These are phyloP conservation scores for Phaeomoniella chlamydospora DNA, from an alignment of 2,329 filamentous ascomycete genomes.

Conservation along the genomic window DNA sequence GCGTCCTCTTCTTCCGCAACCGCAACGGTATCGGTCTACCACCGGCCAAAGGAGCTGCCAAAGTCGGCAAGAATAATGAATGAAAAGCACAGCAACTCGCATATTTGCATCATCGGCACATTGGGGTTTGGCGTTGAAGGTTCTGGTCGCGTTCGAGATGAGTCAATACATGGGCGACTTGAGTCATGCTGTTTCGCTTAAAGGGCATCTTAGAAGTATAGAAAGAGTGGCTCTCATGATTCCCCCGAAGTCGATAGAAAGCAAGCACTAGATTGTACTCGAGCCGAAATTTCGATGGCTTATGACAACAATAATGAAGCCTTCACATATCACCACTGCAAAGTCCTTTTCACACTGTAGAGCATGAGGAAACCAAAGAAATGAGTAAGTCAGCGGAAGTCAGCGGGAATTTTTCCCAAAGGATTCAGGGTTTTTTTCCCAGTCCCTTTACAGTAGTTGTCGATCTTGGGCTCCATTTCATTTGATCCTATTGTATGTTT, in stretches of 20 bases:
- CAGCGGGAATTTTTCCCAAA: too few relatives aligned
- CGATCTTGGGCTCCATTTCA: too few relatives aligned
- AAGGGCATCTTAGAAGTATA: neutral
- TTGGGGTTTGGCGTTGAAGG: neutral
- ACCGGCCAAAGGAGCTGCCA: conserved; percentile 27
- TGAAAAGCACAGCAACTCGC: conserved; percentile 9
- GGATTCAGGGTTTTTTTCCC: too few relatives aligned
- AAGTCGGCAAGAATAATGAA: neutral
- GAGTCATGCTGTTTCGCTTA: neutral
- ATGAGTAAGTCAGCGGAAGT: too few relatives aligned
- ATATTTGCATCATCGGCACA: neutral
- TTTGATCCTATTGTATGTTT: too few relatives aligned
- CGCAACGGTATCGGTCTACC: conserved; percentile 66
- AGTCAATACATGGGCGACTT: neutral
- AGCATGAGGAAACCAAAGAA: too few relatives aligned
- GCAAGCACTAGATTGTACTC: neutral
- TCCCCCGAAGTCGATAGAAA: neutral
- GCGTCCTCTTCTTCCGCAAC: conserved; percentile 91
- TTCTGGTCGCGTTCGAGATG: neutral
- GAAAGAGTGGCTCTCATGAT: neutral
- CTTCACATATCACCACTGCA: too few relatives aligned
- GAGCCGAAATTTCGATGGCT: neutral
- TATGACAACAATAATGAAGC: neutral
- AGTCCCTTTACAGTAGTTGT: too few relatives aligned
- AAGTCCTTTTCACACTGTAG: too few relatives aligned